Evolutionary conservation across 192 early-diverging fungal species (phyloP).

Genomic region (Spinellus fusiger): DNA sequence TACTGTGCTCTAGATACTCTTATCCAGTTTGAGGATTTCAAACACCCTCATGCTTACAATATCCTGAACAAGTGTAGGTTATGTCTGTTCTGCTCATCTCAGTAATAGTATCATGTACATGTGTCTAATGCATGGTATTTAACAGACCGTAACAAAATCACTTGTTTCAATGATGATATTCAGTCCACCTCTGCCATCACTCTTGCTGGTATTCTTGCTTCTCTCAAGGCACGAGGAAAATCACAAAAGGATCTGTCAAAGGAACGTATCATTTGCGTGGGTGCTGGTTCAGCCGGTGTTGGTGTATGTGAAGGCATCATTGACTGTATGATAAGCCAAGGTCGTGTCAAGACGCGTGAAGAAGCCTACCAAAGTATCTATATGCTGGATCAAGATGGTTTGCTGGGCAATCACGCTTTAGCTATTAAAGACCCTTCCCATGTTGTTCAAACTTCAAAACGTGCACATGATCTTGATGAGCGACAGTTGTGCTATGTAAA

Average conservation of each 20-base stretch:
- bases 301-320: slow-evolving; percentile 39
- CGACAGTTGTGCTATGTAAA: slow-evolving; percentile 35
- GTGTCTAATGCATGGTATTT: slow-evolving; percentile 53
- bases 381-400: slow-evolving; percentile 42
- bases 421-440: slow-evolving; percentile 10
- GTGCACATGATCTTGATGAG: slow-evolving; percentile 29
- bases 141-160: slow-evolving; percentile 59
- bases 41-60: slow-evolving; percentile 23
- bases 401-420: slow-evolving; percentile 26
- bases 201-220: slow-evolving; percentile 50
- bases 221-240: slow-evolving; percentile 25
- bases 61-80: slow-evolving; percentile 11
- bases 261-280: slow-evolving; percentile 53
- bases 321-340: slow-evolving; percentile 22
- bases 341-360: slow-evolving; percentile 19
- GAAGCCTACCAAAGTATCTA: slow-evolving; percentile 40
- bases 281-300: slow-evolving; percentile 62
- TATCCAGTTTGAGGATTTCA: slow-evolving; percentile 23
- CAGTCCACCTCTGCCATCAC: slow-evolving; percentile 81
- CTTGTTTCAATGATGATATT: slow-evolving; percentile 92
- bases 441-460: neutral
- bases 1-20: slow-evolving; percentile 5
- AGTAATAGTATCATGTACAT: neutral
- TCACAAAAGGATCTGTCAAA: slow-evolving; percentile 39
- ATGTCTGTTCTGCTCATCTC: neutral